These are phyloP conservation scores for Tuber melanosporum DNA, from an alignment of 495 filamentous ascomycete species.

Conservation along the genomic window DNA sequence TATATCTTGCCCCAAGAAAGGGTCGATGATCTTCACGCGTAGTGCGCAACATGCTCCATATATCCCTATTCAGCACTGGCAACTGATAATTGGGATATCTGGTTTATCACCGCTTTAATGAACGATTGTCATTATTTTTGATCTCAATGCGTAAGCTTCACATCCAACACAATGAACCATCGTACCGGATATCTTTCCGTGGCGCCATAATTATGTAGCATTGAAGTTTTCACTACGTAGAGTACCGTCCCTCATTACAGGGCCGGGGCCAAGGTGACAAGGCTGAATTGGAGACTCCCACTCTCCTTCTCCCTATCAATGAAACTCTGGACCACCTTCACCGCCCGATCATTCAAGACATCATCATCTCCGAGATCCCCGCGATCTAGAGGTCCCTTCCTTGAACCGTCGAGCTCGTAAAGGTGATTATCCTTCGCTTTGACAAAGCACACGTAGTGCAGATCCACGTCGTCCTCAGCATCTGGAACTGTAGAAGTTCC, in stretches of 20 bases:
- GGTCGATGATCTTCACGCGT: background rate
- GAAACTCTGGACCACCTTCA: slow-evolving; percentile 54
- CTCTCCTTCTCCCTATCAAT: slow-evolving; percentile 51
- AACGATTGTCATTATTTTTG: background rate
- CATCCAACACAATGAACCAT: background rate
- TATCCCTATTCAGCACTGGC: background rate
- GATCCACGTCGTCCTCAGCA: slow-evolving; percentile 61
- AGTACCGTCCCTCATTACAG: slow-evolving; percentile 15
- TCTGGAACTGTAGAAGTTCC: slow-evolving; percentile 68
- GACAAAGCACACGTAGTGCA: slow-evolving; percentile 84
- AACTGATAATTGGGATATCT: background rate
- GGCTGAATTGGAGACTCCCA: slow-evolving; percentile 53
- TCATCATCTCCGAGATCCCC: slow-evolving; percentile 61
- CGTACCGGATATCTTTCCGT: background rate
- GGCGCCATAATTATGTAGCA: background rate
- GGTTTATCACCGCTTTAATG: background rate
- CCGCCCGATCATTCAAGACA: slow-evolving; percentile 59
- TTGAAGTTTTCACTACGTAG: background rate
- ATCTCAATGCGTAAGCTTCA: background rate
- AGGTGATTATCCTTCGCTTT: slow-evolving; percentile 61
- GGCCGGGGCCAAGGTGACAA: slow-evolving; percentile 49
- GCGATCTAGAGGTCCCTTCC: slow-evolving; percentile 68
- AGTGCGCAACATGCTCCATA: background rate
- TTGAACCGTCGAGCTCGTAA: slow-evolving; percentile 76
- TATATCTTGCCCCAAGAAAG: background rate